Evolutionary conservation across 2,329 filamentous ascomycete genomes (phyloP).

Genomic region (Drechmeria coniospora): DNA sequence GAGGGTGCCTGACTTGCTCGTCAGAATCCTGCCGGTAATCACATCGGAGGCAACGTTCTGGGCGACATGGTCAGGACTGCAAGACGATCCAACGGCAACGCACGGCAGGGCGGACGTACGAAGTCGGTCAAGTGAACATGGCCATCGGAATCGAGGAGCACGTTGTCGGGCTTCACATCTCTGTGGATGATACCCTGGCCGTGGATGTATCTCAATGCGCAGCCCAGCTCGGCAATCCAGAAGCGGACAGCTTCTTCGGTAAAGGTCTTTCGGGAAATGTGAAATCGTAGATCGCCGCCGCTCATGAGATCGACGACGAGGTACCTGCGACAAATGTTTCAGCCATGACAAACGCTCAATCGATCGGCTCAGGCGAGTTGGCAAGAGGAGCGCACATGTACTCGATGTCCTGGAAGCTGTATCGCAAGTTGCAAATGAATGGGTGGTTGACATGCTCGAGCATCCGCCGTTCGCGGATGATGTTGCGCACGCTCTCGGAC

Average conservation of each 20-base stretch:
- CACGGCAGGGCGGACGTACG: conserved; percentile 35
- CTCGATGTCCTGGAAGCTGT: conserved; percentile 98
- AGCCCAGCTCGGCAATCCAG: conserved; percentile 91
- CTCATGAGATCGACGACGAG: conserved; percentile 97
- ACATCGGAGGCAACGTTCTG: conserved; percentile 96
- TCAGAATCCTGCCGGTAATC: conserved; percentile 63
- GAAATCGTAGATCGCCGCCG: conserved; percentile 88
- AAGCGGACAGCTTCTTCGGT: conserved; percentile 94
- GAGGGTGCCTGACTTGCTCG: conserved; percentile 91
- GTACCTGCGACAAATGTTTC: conserved; percentile 44
- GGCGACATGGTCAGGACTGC: conserved; percentile 8
- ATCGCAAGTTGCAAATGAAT: conserved; percentile 95
- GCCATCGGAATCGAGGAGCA: conserved; percentile 72
- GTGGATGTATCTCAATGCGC: conserved; percentile 78
- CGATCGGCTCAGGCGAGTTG: not conserved
- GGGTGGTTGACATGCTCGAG: conserved; percentile 95
- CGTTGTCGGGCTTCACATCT: conserved; percentile 86
- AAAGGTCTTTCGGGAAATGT: conserved; percentile 95
- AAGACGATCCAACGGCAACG: not conserved
- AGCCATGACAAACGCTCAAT: not conserved
- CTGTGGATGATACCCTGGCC: conserved; percentile 77
- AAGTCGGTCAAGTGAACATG: conserved; percentile 98
- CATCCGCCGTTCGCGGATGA: conserved; percentile 94
- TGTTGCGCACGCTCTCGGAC: conserved; percentile 95
- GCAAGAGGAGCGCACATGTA: conserved; percentile 59